Evolutionary conservation across 495 filamentous ascomycete genomes (phyloP), one percentile per base, ranked within the genome.

Genomic region (Neurospora sp.): DNA sequence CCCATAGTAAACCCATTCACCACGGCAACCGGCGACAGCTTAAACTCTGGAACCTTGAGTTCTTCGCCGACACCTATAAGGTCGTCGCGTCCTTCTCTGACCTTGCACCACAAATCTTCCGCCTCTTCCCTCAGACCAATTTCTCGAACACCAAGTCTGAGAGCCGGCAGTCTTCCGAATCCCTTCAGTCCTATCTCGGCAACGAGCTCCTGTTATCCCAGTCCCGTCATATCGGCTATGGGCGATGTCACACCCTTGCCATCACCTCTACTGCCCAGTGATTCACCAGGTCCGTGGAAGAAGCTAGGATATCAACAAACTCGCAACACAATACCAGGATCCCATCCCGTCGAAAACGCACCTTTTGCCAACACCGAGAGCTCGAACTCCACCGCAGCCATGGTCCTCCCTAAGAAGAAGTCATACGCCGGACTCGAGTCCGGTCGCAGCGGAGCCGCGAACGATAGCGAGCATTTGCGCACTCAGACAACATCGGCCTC

Each of bases 241-340:
- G 88, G 89, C 45, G 93, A 97, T 78, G 90, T 99, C 73, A 99
- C 96, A 5, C 96, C 96, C 70, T 82, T 99, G 31, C 96, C 96
- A 13, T 98, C 96, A 6, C 96, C 96, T 9, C 87, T 98, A 45
- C 84, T 92, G 73, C 87, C 87, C 9, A 84, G 84, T 73, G 90
- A 91, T 62, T 93, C 92, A 9, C 92, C 94, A n/a, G 88, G 87
- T 6, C 90, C 90, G 28, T 92, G 91, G 90, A 89, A 84, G 77
- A 84, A 83, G 77, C 80, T 88, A 24, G 74, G 79, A 42, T 78
- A 86, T 77, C 76, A 79, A 70, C 69, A 79, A 75, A 79, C 85
- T 71, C 82, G 79, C 77, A 82, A 80, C n/a, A 34, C 71, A 8
- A 39, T 72, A 78, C 78, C 74, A 45, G 77, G 74, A 37, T 45